Conservation (phyloP, 2,329 filamentous ascomycete species). For the Eutypella sp. region DNA sequence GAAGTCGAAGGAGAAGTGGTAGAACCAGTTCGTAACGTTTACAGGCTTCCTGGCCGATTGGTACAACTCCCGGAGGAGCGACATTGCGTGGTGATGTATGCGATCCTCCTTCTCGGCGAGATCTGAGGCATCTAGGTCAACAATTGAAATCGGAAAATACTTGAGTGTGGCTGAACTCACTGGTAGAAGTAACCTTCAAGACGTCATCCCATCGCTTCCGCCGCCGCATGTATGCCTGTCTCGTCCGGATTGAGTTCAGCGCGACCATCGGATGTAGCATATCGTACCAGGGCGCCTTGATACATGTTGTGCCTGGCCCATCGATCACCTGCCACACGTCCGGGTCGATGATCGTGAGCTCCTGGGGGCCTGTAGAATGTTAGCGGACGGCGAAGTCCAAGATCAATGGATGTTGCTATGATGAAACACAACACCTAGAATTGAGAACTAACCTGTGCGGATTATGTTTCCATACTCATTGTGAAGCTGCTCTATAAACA, state of each 20-base stretch:
- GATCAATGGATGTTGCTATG: too few species aligned
- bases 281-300: conserved; percentile 11
- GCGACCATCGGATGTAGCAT: conserved; percentile 6
- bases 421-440: too few species aligned
- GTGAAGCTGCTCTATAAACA: conserved; percentile 6
- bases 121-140: neutral
- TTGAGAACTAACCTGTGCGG: conserved; percentile 5
- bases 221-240: conserved; percentile 7
- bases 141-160: neutral
- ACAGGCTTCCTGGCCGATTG: neutral
- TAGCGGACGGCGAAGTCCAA: too few species aligned
- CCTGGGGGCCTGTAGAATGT: conserved; percentile 9
- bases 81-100: conserved; percentile 1
- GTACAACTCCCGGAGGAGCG: conserved; percentile 2
- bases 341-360: conserved; percentile 10
- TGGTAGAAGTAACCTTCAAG: conserved; percentile 1
- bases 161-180: conserved; percentile 2
- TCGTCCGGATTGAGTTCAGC: conserved; percentile 8
- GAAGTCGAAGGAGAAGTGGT: conserved; percentile 10
- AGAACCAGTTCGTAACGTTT: conserved; percentile 8
- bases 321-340: conserved; percentile 4
- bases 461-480: conserved; percentile 7
- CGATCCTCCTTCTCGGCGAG: conserved; percentile 2
- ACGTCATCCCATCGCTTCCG: conserved; percentile 13
- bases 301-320: conserved; percentile 6